Evolutionary conservation across 106 monocot genomes (phyloP).

Genomic region (Apostasia shenzhenica): DNA sequence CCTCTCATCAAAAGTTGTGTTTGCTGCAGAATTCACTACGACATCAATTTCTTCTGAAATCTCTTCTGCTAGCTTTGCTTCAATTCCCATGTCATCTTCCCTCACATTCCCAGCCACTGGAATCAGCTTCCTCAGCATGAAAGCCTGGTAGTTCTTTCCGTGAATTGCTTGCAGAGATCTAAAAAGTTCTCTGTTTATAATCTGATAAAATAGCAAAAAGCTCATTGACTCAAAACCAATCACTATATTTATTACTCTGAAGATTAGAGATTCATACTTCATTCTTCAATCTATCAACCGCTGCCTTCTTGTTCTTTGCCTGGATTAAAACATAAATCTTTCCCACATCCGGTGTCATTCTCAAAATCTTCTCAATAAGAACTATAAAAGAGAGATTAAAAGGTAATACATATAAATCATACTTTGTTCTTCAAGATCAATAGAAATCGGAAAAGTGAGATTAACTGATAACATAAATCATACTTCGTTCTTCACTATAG

Average conservation of each 20-base stretch:
- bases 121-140: slow-evolving; percentile 68
- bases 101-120: slow-evolving; percentile 74
- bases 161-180: slow-evolving; percentile 46
- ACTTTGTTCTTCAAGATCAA: neutral
- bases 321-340: slow-evolving; percentile 82
- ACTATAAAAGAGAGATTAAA: slow-evolving; percentile 28
- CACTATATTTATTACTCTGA: neutral
- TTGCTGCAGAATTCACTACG: slow-evolving; percentile 86
- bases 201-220: slow-evolving; percentile 25
- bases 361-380: slow-evolving; percentile 93
- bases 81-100: slow-evolving; percentile 54
- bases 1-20: slow-evolving; percentile 95
- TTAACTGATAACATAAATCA: too few relatives aligned
- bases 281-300: slow-evolving; percentile 48
- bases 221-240: neutral
- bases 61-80: slow-evolving; percentile 37
- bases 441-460: too few relatives aligned
- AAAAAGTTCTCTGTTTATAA: slow-evolving; percentile 66
- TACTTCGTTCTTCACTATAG: too few relatives aligned
- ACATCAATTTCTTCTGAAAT: slow-evolving; percentile 67
- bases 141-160: slow-evolving; percentile 51
- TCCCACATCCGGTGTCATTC: slow-evolving; percentile 55
- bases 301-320: slow-evolving; percentile 61
- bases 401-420: neutral
- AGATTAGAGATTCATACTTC: slow-evolving; percentile 41